phyloP scores from a whole-genome alignment of 495 filamentous ascomycete species.

The Trichoderma orchidacearum region DNA sequence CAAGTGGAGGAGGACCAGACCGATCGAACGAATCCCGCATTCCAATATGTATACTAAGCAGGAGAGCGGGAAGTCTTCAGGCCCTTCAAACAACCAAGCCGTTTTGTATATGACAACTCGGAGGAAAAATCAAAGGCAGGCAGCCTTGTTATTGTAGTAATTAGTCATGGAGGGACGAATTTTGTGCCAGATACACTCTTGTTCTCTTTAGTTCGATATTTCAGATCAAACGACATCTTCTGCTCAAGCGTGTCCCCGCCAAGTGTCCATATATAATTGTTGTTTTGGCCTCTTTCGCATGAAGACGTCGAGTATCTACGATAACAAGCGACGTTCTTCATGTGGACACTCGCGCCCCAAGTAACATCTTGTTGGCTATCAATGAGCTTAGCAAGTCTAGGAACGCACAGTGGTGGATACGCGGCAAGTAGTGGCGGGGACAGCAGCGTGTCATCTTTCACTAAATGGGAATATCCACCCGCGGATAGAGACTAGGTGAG shows the following conservation, averaged over 20 bases:
- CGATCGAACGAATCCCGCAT: background rate
- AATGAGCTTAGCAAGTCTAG: no score
- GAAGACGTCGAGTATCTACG: no score
- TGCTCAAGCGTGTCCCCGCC: no score
- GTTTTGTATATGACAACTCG: background rate
- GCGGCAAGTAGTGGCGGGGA: background rate
- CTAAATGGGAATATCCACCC: background rate
- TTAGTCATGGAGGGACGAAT: background rate
- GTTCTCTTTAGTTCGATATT: background rate
- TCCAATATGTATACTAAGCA: background rate
- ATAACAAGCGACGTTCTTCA: no score
- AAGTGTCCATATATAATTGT: no score
- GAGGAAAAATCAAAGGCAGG: no score
- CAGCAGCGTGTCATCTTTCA: background rate
- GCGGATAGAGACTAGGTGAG: background rate
- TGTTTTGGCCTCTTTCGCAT: no score
- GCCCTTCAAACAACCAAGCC: no score
- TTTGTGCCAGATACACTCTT: background rate
- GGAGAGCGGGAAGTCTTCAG: background rate
- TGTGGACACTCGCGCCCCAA: no score
- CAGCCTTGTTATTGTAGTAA: no score
- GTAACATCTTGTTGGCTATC: no score
- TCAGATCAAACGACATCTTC: no score
- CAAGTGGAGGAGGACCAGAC: background rate
- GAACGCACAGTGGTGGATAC: background rate